Evolutionary conservation across 2,329 filamentous ascomycete species (phyloP).

Genomic region (Penicillium sp.): DNA sequence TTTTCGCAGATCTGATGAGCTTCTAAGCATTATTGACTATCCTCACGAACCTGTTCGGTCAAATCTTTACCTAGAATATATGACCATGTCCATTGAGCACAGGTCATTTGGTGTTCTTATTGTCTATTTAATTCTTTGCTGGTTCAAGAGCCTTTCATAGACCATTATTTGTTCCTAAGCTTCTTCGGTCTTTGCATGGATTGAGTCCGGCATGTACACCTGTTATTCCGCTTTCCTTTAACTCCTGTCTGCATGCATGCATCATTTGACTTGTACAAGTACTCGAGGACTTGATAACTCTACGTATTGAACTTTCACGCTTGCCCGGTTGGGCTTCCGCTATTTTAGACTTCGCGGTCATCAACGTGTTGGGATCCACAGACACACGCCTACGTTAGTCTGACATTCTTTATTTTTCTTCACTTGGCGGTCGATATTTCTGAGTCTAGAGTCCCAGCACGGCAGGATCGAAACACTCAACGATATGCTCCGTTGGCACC

Average conservation of each 20-base stretch:
- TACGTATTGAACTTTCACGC: too few species aligned
- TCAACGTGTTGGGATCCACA: too few species aligned
- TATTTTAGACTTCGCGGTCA: too few species aligned
- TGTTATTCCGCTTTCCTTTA: background rate
- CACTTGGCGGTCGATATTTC: too few species aligned
- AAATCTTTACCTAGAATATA: background rate
- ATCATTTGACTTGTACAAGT: background rate
- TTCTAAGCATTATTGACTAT: background rate
- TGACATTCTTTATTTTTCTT: too few species aligned
- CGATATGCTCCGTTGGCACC: too few species aligned
- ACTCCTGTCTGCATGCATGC: background rate
- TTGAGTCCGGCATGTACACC: background rate
- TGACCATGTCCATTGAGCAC: background rate
- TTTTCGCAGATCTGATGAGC: slow-evolving; percentile 5
- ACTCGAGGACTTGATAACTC: background rate
- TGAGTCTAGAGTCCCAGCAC: too few species aligned
- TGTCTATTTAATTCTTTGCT: slow-evolving; percentile 1
- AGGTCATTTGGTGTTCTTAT: background rate
- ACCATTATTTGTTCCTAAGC: background rate
- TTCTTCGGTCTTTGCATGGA: background rate
- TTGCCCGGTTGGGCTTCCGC: too few species aligned
- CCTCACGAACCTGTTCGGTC: background rate
- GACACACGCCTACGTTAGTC: too few species aligned
- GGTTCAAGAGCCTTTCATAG: slow-evolving; percentile 1
- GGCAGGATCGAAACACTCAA: too few species aligned